These are phyloP conservation scores for Auricularia auricula-judae DNA, from an alignment of 768 basidiomycete species.

Conservation along the genomic window DNA sequence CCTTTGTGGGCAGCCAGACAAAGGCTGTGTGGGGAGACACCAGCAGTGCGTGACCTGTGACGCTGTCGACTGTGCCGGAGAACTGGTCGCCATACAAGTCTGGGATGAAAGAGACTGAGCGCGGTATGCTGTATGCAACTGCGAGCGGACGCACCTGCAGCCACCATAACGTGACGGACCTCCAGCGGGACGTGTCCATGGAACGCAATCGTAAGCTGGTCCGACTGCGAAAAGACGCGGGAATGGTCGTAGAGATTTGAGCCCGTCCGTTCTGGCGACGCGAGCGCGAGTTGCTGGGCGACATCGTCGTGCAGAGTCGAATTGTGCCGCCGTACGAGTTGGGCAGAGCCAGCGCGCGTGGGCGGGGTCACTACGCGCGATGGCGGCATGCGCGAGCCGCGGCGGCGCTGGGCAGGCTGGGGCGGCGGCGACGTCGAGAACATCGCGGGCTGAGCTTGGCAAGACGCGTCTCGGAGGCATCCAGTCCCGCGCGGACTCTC, in stretches of 20 bases:
- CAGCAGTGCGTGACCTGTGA: constrained; percentile 65
- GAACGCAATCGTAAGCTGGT: constrained; percentile 55
- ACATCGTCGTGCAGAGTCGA: constrained; percentile 31
- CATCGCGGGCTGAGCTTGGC: background rate
- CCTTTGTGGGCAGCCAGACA: constrained; percentile 75
- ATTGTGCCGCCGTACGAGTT: constrained; percentile 24
- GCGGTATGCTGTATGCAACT: background rate
- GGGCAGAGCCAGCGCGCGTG: constrained; percentile 15
- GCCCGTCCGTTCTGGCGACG: constrained; percentile 28
- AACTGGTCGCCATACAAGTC: constrained; percentile 62
- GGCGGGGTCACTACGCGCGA: constrained; percentile 36
- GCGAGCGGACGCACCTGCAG: constrained; percentile 38
- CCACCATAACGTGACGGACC: constrained; percentile 58
- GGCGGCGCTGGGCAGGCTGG: background rate
- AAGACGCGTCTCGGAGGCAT: background rate
- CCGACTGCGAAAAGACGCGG: constrained; percentile 54
- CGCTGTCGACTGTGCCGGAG: constrained; percentile 57
- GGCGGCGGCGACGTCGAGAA: background rate
- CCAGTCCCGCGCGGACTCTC: background rate
- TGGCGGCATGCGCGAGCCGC: constrained; percentile 14
- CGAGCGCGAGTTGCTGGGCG: constrained; percentile 45
- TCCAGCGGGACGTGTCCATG: constrained; percentile 64
- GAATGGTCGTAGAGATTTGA: constrained; percentile 19
- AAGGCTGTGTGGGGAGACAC: constrained; percentile 65
- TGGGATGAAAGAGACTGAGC: constrained; percentile 16